Percentiles rank a stretch among this genome's conserved stretches.
Evolutionary conservation across 2,329 filamentous ascomycete genomes (phyloP).

Genomic region (Sordariomycetes sp.): DNA sequence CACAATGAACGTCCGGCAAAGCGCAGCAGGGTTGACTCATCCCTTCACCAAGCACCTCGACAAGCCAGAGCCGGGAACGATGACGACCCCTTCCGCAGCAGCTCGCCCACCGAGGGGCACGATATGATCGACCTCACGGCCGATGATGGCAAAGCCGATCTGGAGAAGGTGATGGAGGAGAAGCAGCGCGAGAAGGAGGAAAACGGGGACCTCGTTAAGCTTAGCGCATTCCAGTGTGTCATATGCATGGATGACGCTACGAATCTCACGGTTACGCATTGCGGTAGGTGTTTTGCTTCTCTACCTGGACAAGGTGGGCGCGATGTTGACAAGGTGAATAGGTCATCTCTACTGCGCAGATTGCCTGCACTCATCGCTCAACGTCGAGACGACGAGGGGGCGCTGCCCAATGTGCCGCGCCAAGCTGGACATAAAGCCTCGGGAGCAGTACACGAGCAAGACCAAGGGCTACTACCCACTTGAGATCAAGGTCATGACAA

Average conservation of each 20-base stretch:
- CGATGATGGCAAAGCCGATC: too few species aligned
- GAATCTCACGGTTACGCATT: constrained; percentile 53
- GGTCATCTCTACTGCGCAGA: constrained; percentile 57
- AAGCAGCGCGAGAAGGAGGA: constrained; percentile 24
- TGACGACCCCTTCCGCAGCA: constrained; percentile 4
- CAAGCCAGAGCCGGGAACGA: constrained; percentile 8
- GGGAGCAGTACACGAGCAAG: constrained; percentile 29
- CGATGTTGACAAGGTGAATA: constrained; percentile 14
- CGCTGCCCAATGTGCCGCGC: constrained; percentile 57
- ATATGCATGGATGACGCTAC: constrained; percentile 58
- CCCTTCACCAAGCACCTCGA: constrained; percentile 9
- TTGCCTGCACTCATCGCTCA: constrained; percentile 51
- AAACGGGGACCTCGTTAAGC: constrained; percentile 33
- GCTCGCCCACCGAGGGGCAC: background rate
- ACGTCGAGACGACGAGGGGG: constrained; percentile 44
- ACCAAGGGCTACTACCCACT: constrained; percentile 48
- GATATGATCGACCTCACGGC: constrained; percentile 9
- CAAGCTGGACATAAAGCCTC: constrained; percentile 41
- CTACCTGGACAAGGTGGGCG: background rate
- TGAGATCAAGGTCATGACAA: constrained; percentile 54
- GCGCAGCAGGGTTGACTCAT: too few species aligned
- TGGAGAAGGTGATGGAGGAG: constrained; percentile 11
- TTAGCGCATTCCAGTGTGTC: constrained; percentile 52
- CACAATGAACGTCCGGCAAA: background rate
- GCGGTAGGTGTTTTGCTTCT: constrained; percentile 38